phyloP scores from a whole-genome alignment of 2,329 filamentous ascomycete genomes.

The Chaetomiaceae sp. region DNA sequence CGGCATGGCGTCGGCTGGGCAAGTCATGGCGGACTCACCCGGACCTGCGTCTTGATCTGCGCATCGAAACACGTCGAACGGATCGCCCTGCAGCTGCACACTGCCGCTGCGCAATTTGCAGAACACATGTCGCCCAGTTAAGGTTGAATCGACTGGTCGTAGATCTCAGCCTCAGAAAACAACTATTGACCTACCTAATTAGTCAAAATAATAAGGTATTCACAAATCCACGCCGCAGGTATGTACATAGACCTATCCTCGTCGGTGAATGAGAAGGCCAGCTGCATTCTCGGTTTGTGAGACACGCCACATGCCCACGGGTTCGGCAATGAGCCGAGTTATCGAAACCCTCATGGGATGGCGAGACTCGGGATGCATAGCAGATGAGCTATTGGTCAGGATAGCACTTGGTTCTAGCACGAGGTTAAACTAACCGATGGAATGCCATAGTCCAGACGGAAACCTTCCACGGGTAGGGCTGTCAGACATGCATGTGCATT shows the following conservation, averaged over 20 bases:
- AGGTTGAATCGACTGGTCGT: neutral
- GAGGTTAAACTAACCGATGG: neutral
- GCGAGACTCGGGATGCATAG: neutral
- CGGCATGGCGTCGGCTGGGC: constrained; percentile 4
- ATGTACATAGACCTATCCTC: no score
- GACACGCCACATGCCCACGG: no score
- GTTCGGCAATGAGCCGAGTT: no score
- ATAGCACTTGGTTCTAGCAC: neutral
- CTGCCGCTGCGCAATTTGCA: neutral
- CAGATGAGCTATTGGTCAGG: neutral
- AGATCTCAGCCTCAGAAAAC: neutral
- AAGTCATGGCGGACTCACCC: neutral
- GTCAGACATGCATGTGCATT: neutral
- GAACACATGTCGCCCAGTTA: neutral
- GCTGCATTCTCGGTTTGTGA: no score
- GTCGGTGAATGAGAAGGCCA: neutral
- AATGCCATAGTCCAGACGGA: neutral
- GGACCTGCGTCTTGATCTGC: neutral
- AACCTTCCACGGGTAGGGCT: neutral
- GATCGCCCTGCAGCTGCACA: constrained; percentile 2
- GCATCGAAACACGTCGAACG: constrained; percentile 1
- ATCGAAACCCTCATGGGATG: no score
- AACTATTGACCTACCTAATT: neutral
- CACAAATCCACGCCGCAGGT: no score
- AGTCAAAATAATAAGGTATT: no score